Percentiles rank a stretch among this genome's conserved stretches.
Conservation (phyloP, 78 protist genomes). For the Dictyostelium citrinum region DNA sequence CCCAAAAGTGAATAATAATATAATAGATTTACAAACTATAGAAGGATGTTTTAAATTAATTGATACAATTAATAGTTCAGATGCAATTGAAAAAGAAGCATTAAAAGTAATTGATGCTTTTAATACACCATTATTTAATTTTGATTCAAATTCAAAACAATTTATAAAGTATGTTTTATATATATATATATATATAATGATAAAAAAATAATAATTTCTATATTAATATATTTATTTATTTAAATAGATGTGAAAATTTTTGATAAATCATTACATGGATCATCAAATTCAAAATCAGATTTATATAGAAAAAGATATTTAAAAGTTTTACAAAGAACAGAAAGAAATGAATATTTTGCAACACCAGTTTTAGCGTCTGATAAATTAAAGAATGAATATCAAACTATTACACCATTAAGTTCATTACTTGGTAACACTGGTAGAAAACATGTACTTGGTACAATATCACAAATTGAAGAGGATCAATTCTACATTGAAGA, state of each 20-base stretch:
- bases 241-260: conserved; percentile 1
- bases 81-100: conserved; percentile 47
- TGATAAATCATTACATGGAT: conserved; percentile 27
- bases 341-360: conserved; percentile 28
- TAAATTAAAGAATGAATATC: background rate
- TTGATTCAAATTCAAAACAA: conserved; percentile 18
- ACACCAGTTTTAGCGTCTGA: conserved; percentile 27
- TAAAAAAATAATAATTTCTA: background rate
- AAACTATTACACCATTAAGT: conserved; percentile 29
- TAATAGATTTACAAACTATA: background rate
- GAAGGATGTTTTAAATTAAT: background rate
- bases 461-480: conserved; percentile 45
- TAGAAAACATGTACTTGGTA: conserved; percentile 31
- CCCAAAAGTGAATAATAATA: background rate
- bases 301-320: conserved; percentile 40
- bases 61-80: background rate
- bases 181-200: background rate
- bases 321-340: conserved; percentile 32
- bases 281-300: conserved; percentile 42
- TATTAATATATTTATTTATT: background rate
- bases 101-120: conserved; percentile 48
- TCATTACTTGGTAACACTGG: conserved; percentile 62
- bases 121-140: conserved; percentile 9
- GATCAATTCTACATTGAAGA: conserved; percentile 42
- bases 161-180: conserved; percentile 19